phyloP scores from a whole-genome alignment of 1,284 basidiomycete species.

The Ceratobasidium papillatum region DNA sequence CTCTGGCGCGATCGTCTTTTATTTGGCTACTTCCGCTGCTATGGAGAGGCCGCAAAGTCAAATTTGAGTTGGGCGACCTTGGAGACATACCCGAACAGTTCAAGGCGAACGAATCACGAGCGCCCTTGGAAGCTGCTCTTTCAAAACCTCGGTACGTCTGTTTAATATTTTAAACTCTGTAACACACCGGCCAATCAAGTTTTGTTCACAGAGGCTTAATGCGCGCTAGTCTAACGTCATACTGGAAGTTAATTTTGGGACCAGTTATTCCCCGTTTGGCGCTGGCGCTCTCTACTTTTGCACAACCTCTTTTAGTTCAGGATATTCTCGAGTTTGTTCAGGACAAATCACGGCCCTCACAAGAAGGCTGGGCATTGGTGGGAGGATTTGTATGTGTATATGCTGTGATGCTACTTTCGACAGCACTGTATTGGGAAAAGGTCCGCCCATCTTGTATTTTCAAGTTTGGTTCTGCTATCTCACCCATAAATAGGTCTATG shows the following conservation, averaged over 20 bases:
- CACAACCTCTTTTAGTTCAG: conserved; percentile 48
- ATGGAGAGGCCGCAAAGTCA: conserved; percentile 10
- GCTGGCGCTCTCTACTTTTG: conserved; percentile 47
- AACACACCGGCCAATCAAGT: no score
- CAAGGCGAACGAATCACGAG: not conserved
- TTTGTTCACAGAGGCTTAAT: conserved; percentile 24
- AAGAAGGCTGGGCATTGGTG: conserved; percentile 48
- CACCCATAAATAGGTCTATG: not conserved
- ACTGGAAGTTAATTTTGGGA: conserved; percentile 34
- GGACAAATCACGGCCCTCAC: conserved; percentile 40
- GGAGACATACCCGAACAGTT: conserved; percentile 10
- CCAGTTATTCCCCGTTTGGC: conserved; percentile 47
- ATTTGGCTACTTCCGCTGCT: conserved; percentile 29
- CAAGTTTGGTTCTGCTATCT: not conserved
- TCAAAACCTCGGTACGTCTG: no score
- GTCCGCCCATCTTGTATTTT: conserved; percentile 25
- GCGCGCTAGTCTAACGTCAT: conserved; percentile 34
- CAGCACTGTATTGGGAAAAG: conserved; percentile 49
- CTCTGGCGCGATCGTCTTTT: conserved; percentile 16
- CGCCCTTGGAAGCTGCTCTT: conserved; percentile 6
- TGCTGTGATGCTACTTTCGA: conserved; percentile 45
- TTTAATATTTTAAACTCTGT: no score
- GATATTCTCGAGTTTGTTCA: conserved; percentile 47
- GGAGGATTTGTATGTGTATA: conserved; percentile 48
- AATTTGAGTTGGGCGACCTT: conserved; percentile 28